Evolutionary conservation across 2,329 filamentous ascomycete genomes (phyloP), one percentile per base, ranked within the genome.

Genomic region (Didymosphaeria variabile): DNA sequence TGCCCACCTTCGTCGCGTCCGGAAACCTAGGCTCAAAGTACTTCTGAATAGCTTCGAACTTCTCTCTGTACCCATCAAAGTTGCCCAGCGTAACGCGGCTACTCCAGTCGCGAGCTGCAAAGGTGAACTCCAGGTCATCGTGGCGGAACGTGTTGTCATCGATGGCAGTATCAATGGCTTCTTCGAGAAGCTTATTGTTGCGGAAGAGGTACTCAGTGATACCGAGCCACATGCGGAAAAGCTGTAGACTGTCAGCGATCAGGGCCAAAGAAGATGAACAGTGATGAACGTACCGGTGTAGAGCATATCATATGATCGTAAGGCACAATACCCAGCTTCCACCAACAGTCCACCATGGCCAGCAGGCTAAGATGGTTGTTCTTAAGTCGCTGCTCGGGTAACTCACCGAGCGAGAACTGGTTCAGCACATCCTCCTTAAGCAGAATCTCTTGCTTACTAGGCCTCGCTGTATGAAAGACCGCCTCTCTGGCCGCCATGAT

Each of bases 301-400:
- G 93, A 97, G 82, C 95, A 99, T 69, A 99, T 96, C 94, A 99
- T 99, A 83, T 99, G 96, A 79, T 99, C 94, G 79, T 99, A 99
- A 0, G 95, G 95, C 51, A 96, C 91, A 71, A 97, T 99, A 36
- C 89, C 91, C 49, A 98, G 86, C 68, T 92, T 92, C 75, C 92
- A 95, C 95, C 95, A 99, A 81, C 94, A 98, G 81, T 99, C 95
- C 46, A 98, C 96, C 88, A 99, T 99, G 50, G 94, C 95, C 47
- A 99, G 85, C 59, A 99, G 84, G 76, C 90, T 94, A 32, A 99
- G 86, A 79, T 99, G 96, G 76, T 95, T 99, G 81, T 99, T 99
- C 56, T 91, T 92, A 21, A 92, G 87, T 61, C 85, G 83, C 72
- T 90, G 85, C 58, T 87, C 87, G 42, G 88, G 85, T 62, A 85